Evolutionary conservation across 805 yeast genomes (phyloP).

Genomic region (Debaryomyces tyrocola): DNA sequence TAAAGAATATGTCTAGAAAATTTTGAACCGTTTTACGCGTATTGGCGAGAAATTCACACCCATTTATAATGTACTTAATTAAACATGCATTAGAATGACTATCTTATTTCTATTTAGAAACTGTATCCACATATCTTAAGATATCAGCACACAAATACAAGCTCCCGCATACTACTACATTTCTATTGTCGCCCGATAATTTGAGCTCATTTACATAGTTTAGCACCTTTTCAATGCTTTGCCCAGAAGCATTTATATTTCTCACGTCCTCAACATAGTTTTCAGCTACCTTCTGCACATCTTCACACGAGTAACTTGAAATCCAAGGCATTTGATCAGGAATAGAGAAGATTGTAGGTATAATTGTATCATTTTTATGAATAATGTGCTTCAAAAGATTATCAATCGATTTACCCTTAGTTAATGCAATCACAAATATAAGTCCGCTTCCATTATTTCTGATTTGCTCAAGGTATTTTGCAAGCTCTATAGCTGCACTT

Average conservation of each 20-base stretch:
- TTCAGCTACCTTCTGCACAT: conserved; percentile 27
- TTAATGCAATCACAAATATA: conserved; percentile 70
- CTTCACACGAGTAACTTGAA: conserved; percentile 39
- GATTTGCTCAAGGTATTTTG: conserved; percentile 43
- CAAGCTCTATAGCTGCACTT: conserved; percentile 76
- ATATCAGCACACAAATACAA: conserved; percentile 44
- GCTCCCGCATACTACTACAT: conserved; percentile 42
- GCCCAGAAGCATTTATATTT: conserved; percentile 6
- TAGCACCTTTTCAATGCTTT: conserved; percentile 13
- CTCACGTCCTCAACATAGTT: conserved; percentile 19
- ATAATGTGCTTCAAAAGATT: conserved; percentile 54
- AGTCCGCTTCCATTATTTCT: conserved; percentile 28
- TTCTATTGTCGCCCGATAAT: conserved; percentile 22
- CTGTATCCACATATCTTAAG: conserved; percentile 17
- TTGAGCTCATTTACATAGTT: conserved; percentile 9
- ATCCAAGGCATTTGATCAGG: conserved; percentile 98
- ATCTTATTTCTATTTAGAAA: not conserved
- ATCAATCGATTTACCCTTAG: conserved; percentile 65
- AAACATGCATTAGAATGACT: not conserved
- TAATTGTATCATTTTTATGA: conserved; percentile 50
- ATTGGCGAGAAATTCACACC: not conserved
- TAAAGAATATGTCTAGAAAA: no score
- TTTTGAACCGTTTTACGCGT: no score
- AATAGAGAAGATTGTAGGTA: conserved; percentile 60
- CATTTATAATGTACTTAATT: not conserved